Percentiles rank a stretch among this genome's conserved stretches.
Conservation (phyloP, 768 basidiomycete species). For the Dioszegia aurantiaca region DNA sequence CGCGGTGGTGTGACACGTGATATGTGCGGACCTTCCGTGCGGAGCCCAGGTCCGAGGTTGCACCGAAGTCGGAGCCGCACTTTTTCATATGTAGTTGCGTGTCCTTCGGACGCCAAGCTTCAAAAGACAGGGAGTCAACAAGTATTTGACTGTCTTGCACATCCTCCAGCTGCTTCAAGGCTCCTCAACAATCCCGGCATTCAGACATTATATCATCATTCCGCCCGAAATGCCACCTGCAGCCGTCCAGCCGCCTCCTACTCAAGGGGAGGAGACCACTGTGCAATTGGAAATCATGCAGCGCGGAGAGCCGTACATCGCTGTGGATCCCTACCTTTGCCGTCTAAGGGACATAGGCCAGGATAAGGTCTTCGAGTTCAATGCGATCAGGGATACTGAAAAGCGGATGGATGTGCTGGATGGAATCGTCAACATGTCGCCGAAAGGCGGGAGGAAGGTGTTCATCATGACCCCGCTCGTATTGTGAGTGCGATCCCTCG, state of each 20-base stretch:
- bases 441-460: constrained; percentile 16
- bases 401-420: constrained; percentile 24
- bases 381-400: constrained; percentile 19
- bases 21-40: not conserved
- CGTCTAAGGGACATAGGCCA: constrained; percentile 20
- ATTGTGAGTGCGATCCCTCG: constrained; percentile 9
- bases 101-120: too few species aligned
- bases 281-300: constrained; percentile 27
- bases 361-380: constrained; percentile 28
- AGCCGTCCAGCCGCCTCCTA: constrained; percentile 3
- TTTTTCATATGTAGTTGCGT: too few species aligned
- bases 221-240: not conserved
- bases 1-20: not conserved
- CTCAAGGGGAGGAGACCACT: constrained; percentile 9
- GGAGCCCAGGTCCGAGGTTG: constrained; percentile 2
- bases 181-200: too few species aligned
- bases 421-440: constrained; percentile 15
- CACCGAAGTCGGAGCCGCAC: not conserved
- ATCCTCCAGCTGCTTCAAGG: too few species aligned
- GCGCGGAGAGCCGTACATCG: constrained; percentile 31
- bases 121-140: too few species aligned
- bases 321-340: constrained; percentile 23
- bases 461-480: constrained; percentile 31
- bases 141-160: too few species aligned
- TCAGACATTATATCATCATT: too few species aligned